Conservation (phyloP, 2,329 filamentous ascomycete genomes). For the Pseudogymnoascus sp. region DNA sequence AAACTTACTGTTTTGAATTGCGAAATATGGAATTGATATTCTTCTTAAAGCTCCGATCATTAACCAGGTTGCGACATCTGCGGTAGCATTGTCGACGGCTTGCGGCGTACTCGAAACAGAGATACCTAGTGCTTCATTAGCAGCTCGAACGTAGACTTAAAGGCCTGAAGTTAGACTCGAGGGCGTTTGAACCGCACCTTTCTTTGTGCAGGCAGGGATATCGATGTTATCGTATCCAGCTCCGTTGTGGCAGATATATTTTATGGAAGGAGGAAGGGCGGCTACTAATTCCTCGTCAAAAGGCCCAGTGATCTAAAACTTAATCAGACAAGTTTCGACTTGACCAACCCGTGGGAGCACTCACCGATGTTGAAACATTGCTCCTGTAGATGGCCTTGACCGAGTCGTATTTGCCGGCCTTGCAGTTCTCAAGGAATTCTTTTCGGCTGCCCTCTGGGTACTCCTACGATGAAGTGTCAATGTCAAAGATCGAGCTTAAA, state of each 20-base stretch:
- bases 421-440: constrained; percentile 60
- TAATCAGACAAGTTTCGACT: not conserved
- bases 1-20: not conserved
- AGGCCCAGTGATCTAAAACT: constrained; percentile 45
- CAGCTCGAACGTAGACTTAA: not conserved
- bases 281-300: constrained; percentile 61
- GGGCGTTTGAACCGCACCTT: constrained; percentile 46
- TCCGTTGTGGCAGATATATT: constrained; percentile 53
- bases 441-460: constrained; percentile 43
- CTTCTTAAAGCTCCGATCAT: constrained; percentile 69
- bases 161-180: not conserved
- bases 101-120: constrained; percentile 67
- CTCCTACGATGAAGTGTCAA: constrained; percentile 12
- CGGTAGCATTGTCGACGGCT: constrained; percentile 69
- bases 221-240: constrained; percentile 78
- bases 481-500: not conserved
- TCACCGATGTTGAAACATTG: constrained; percentile 50
- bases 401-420: constrained; percentile 53
- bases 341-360: not conserved
- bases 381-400: constrained; percentile 61
- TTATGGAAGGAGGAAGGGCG: constrained; percentile 41
- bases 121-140: constrained; percentile 31
- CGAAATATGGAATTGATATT: constrained; percentile 41
- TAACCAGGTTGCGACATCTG: constrained; percentile 68
- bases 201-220: constrained; percentile 53